phyloP scores from a whole-genome alignment of 1,284 basidiomycete species.

The Cryptococcus sp. region DNA sequence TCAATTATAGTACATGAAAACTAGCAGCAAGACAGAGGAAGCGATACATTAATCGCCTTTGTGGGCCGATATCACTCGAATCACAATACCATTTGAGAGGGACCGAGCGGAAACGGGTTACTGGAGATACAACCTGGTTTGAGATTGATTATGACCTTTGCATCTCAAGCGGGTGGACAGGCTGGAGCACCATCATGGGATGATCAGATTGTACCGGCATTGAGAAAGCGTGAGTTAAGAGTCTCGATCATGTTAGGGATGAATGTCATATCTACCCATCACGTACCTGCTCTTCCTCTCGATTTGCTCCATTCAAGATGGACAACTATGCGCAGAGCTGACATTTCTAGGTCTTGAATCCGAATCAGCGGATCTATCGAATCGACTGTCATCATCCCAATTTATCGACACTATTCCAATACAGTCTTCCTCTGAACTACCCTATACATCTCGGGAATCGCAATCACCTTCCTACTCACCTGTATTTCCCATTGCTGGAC shows the following conservation, averaged over 20 bases:
- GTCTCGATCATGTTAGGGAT: background rate
- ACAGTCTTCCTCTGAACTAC: background rate
- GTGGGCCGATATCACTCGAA: no score
- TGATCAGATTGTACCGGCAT: slow-evolving; percentile 29
- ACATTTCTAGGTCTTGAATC: slow-evolving; percentile 20
- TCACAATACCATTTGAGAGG: no score
- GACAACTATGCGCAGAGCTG: background rate
- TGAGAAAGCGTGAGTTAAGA: slow-evolving; percentile 25
- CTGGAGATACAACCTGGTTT: no score
- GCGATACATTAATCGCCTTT: no score
- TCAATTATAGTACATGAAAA: no score
- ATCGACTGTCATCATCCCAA: slow-evolving; percentile 21
- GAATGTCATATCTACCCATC: background rate
- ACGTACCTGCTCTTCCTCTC: background rate
- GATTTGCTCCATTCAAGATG: background rate
- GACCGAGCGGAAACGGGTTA: no score
- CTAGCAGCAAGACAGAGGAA: no score
- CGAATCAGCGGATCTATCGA: slow-evolving; percentile 25
- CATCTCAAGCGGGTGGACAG: no score
- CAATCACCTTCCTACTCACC: background rate
- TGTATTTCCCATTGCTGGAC: background rate
- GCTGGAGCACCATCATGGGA: slow-evolving; percentile 15
- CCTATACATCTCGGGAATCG: background rate
- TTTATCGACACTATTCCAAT: slow-evolving; percentile 5
- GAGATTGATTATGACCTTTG: no score